Conservation (phyloP, 2,329 filamentous ascomycete genomes). For the Cordyceps javanica region DNA sequence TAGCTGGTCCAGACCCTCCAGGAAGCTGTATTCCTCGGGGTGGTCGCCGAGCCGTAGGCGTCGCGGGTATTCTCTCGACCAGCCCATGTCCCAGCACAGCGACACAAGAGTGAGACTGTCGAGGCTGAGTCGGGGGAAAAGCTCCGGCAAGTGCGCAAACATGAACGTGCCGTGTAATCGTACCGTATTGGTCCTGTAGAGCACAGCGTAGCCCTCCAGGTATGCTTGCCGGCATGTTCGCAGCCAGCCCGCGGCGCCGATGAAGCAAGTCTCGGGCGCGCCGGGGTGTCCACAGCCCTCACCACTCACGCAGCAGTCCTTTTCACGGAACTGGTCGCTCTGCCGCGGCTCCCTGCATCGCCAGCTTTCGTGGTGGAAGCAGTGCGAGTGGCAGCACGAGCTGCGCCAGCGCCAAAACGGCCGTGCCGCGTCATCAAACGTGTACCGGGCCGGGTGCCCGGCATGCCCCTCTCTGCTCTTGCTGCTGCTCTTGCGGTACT, state of each 20-base stretch:
- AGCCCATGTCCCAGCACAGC: slow-evolving; percentile 1
- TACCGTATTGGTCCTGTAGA: not conserved
- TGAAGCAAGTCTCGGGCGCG: not conserved
- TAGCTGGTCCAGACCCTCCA: not conserved
- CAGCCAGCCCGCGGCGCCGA: not conserved
- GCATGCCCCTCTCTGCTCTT: not conserved
- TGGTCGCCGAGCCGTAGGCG: not conserved
- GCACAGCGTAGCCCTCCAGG: not conserved
- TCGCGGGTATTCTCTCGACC: not conserved
- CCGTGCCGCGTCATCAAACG: not conserved
- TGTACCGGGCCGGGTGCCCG: not conserved
- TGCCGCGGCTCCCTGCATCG: not conserved
- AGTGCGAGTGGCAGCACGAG: not conserved
- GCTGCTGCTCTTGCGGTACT: not conserved
- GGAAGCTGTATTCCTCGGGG: not conserved
- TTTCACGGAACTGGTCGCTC: not conserved
- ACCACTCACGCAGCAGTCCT: not conserved
- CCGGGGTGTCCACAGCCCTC: not conserved
- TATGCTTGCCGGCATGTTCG: not conserved
- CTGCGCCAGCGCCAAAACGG: slow-evolving; percentile 6
- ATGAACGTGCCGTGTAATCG: slow-evolving; percentile 1
- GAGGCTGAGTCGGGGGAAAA: not conserved
- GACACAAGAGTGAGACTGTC: not conserved
- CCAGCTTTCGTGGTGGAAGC: not conserved
- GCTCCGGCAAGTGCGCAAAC: not conserved